phyloP scores from a whole-genome alignment of 306 rosid genomes.

The Pyrus betulifolia region DNA sequence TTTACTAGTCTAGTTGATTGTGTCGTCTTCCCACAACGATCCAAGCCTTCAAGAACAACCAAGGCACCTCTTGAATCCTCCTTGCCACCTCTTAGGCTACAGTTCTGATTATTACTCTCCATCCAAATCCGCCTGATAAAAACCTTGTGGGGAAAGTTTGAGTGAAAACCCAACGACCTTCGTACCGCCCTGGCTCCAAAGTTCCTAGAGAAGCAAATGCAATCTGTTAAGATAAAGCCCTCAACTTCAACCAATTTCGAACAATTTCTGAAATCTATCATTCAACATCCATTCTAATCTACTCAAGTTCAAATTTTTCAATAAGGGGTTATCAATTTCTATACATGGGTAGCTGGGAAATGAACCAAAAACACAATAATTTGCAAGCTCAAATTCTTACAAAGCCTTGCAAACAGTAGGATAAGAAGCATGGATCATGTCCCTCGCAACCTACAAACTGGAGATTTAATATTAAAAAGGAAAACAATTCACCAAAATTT shows the following conservation, averaged over 20 bases:
- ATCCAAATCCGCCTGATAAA: constrained; percentile 11
- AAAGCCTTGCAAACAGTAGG: constrained; percentile 13
- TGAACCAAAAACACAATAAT: background rate
- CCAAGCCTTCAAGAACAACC: constrained; percentile 90
- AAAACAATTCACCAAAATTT: background rate
- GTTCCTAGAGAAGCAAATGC: constrained; percentile 17
- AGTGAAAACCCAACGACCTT: constrained; percentile 8
- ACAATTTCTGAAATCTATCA: background rate
- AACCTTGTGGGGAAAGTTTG: constrained; percentile 1
- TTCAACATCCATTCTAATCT: background rate
- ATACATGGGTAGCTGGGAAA: background rate
- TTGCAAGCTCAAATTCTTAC: constrained; percentile 4
- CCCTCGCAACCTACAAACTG: constrained; percentile 1
- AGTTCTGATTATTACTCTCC: constrained; percentile 5
- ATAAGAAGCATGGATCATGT: constrained; percentile 20
- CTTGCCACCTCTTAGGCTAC: constrained; percentile 1
- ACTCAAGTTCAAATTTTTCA: background rate
- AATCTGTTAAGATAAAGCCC: background rate
- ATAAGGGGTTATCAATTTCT: background rate
- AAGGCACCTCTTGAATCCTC: constrained; percentile 49
- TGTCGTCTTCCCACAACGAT: constrained; percentile 81
- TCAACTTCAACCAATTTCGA: background rate
- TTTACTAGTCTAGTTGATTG: constrained; percentile 57
- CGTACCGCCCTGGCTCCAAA: constrained; percentile 13
- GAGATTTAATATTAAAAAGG: background rate